Evolutionary conservation across 2,329 filamentous ascomycete genomes (phyloP).

Genomic region (Ciborinia camelliae): DNA sequence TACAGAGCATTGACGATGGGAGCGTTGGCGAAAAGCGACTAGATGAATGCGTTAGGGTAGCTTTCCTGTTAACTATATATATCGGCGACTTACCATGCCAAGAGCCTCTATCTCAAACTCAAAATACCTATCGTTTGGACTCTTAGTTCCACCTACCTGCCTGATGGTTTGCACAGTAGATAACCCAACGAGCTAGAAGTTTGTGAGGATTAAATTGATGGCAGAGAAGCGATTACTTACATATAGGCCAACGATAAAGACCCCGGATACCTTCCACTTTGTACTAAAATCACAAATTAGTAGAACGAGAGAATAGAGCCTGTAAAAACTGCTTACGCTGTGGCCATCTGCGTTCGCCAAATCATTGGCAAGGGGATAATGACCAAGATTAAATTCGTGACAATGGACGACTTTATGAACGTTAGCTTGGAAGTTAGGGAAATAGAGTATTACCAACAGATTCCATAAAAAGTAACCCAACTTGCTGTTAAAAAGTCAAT

Average conservation of each 20-base stretch:
- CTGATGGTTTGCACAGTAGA: slow-evolving; percentile 12
- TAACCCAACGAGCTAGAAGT: slow-evolving; percentile 23
- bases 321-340: slow-evolving; percentile 12
- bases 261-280: slow-evolving; percentile 22
- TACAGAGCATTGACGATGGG: slow-evolving; percentile 29
- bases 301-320: neutral
- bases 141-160: neutral
- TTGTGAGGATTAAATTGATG: neutral
- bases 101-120: slow-evolving; percentile 29
- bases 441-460: neutral
- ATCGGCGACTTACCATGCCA: slow-evolving; percentile 19
- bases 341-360: slow-evolving; percentile 19
- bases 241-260: slow-evolving; percentile 25
- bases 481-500: neutral
- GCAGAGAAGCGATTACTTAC: slow-evolving; percentile 16
- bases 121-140: neutral
- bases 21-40: slow-evolving; percentile 30
- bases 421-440: neutral
- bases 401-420: slow-evolving; percentile 22
- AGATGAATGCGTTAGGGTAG: neutral
- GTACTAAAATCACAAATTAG: slow-evolving; percentile 1
- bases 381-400: slow-evolving; percentile 26
- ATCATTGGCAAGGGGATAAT: slow-evolving; percentile 28
- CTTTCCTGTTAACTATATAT: neutral
- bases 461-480: neutral